Conservation (phyloP, 306 rosid species). For the Quercus gilva region DNA sequence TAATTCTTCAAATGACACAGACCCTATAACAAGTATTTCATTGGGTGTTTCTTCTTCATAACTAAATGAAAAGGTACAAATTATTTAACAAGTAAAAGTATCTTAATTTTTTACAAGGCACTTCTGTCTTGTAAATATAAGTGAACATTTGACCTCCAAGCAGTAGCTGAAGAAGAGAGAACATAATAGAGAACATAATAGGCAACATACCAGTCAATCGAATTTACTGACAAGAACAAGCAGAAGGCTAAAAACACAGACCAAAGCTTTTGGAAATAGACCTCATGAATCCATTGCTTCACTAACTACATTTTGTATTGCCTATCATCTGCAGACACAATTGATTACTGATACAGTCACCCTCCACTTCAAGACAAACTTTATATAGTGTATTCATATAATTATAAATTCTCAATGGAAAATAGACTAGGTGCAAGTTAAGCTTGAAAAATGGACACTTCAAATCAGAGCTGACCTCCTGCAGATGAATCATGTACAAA, state of each 20-base stretch:
- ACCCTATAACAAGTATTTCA: not conserved
- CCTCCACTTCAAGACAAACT: not conserved
- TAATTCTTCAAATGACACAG: not conserved
- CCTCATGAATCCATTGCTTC: conserved; percentile 1
- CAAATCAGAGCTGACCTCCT: conserved; percentile 17
- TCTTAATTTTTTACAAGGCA: not conserved
- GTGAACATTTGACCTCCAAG: not conserved
- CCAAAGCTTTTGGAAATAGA: conserved; percentile 3
- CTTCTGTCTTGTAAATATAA: not conserved
- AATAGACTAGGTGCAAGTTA: not conserved
- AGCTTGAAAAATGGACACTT: not conserved
- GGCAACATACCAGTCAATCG: conserved; percentile 2
- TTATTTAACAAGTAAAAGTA: not conserved
- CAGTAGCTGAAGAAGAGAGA: conserved; percentile 6
- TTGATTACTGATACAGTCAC: not conserved
- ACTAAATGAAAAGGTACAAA: not conserved
- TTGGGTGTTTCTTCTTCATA: not conserved
- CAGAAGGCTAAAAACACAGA: conserved; percentile 5
- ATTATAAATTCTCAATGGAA: not conserved
- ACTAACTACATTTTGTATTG: not conserved
- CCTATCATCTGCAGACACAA: conserved; percentile 16
- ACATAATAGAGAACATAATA: too few relatives aligned
- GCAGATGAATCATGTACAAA: conserved; percentile 62
- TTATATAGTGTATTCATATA: not conserved
- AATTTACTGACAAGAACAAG: conserved; percentile 15